phyloP scores from a whole-genome alignment of 2,329 filamentous ascomycete species.

The Diaporthe sp. region DNA sequence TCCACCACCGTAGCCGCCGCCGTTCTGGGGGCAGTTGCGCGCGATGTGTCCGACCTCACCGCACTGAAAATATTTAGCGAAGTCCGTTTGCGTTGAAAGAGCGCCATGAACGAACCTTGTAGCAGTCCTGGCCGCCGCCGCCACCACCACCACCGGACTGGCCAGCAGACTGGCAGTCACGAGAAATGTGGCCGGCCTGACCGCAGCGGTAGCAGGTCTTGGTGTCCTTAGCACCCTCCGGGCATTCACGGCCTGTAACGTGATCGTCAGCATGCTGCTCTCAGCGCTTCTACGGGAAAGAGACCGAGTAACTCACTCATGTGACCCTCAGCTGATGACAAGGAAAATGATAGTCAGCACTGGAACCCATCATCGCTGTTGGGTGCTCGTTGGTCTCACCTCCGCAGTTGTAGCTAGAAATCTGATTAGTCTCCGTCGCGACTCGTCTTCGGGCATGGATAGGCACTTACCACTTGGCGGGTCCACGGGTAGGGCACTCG shows the following conservation, averaged over 20 bases:
- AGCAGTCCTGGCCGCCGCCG: slow-evolving; percentile 78
- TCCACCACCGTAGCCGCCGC: slow-evolving; percentile 62
- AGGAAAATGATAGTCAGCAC: slow-evolving; percentile 1
- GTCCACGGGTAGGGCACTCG: slow-evolving; percentile 88
- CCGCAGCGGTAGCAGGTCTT: slow-evolving; percentile 85
- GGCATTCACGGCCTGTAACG: slow-evolving; percentile 85
- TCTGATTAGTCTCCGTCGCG: not conserved
- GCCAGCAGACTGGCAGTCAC: slow-evolving; percentile 77
- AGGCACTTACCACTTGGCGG: slow-evolving; percentile 80
- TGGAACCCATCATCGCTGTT: not conserved
- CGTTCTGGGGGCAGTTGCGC: slow-evolving; percentile 84
- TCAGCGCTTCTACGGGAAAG: not conserved
- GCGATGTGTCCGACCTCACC: slow-evolving; percentile 97
- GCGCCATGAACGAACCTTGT: slow-evolving; percentile 73
- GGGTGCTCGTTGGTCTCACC: slow-evolving; percentile 33
- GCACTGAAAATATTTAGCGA: slow-evolving; percentile 67
- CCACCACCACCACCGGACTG: slow-evolving; percentile 59
- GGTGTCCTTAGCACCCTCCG: slow-evolving; percentile 88
- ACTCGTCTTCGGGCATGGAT: not conserved
- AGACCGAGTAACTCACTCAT: slow-evolving; percentile 18
- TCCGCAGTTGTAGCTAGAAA: slow-evolving; percentile 54
- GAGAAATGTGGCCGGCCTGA: slow-evolving; percentile 89
- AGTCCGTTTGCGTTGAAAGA: not conserved
- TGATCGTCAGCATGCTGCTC: not conserved
- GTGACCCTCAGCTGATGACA: slow-evolving; percentile 43